Conservation (phyloP, 1,139 yeast genomes). For the Keqinozyma sinolaborantium region DNA sequence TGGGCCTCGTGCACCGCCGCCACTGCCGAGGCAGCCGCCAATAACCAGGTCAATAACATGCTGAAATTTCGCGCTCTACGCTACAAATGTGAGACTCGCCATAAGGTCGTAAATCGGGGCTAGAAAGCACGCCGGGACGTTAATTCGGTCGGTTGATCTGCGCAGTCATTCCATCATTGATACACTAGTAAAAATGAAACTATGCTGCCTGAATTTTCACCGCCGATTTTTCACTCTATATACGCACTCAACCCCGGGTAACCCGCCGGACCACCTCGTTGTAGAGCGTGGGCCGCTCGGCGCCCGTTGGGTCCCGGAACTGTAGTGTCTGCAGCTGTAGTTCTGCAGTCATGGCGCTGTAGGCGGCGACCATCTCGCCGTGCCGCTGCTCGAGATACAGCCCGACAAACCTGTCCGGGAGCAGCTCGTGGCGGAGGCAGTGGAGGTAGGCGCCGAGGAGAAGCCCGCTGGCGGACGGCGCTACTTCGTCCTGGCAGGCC, state of each 20-base stretch:
- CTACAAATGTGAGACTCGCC: too few relatives aligned
- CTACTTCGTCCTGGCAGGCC: conserved; percentile 10
- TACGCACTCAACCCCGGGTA: too few relatives aligned
- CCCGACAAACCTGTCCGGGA: conserved; percentile 44
- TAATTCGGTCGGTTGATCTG: too few relatives aligned
- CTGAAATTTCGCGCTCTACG: too few relatives aligned
- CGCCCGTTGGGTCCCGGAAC: too few relatives aligned
- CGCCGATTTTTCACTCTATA: neutral
- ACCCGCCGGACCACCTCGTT: too few relatives aligned
- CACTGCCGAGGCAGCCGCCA: too few relatives aligned
- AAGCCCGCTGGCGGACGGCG: conserved; percentile 5
- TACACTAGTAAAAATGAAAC: conserved; percentile 41
- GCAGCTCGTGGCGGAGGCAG: conserved; percentile 26
- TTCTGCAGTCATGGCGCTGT: neutral
- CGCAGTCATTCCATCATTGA: conserved; percentile 47
- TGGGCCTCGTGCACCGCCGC: conserved; percentile 8
- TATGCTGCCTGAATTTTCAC: conserved; percentile 34
- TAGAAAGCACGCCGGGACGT: too few relatives aligned
- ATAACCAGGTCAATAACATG: too few relatives aligned
- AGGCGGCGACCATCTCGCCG: conserved; percentile 2
- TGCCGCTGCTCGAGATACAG: conserved; percentile 2
- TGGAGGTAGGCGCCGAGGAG: conserved; percentile 31
- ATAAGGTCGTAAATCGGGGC: too few relatives aligned
- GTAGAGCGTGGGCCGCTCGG: too few relatives aligned
- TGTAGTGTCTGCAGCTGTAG: too few relatives aligned